Percentiles rank a stretch among this genome's conserved stretches.
Conservation (phyloP, 2,329 filamentous ascomycete species). For the Cladophialophora chaetospira region DNA sequence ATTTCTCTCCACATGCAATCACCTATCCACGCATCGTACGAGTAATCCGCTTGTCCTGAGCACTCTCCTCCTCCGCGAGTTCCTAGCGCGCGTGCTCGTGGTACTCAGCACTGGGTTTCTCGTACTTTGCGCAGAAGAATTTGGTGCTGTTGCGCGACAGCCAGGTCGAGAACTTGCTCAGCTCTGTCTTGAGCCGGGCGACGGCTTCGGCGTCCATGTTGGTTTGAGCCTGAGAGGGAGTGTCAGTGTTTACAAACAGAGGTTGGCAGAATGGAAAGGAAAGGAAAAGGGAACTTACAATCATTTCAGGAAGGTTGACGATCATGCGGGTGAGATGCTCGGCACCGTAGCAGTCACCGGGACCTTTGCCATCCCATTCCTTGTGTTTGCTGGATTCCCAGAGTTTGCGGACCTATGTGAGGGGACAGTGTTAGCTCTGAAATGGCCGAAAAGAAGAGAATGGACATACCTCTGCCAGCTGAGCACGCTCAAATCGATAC, state of each 20-base stretch:
- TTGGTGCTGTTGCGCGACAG: slow-evolving; percentile 72
- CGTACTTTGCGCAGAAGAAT: slow-evolving; percentile 65
- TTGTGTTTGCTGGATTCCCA: slow-evolving; percentile 66
- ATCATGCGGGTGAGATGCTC: slow-evolving; percentile 89
- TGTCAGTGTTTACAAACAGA: background rate
- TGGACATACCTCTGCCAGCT: slow-evolving; percentile 59
- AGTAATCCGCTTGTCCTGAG: background rate
- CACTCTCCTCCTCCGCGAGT: background rate
- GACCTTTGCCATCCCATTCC: slow-evolving; percentile 65
- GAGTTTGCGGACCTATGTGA: slow-evolving; percentile 63
- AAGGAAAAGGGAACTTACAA: slow-evolving; percentile 54
- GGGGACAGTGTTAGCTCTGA: too few species aligned
- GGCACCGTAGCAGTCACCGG: slow-evolving; percentile 84
- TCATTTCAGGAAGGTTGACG: slow-evolving; percentile 38
- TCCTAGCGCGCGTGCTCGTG: slow-evolving; percentile 26
- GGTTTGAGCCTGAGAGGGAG: slow-evolving; percentile 68
- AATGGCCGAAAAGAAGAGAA: background rate
- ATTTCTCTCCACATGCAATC: background rate
- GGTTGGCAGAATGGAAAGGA: background rate
- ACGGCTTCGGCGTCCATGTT: slow-evolving; percentile 97
- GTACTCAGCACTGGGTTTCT: slow-evolving; percentile 39
- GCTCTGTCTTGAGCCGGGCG: slow-evolving; percentile 82
- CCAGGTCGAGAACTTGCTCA: slow-evolving; percentile 84
- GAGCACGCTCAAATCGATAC: slow-evolving; percentile 89
- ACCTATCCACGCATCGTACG: too few species aligned